Evolutionary conservation across 108 stramenopile genomes (phyloP), one percentile per base, ranked within the genome.

Genomic region (Seminavis robusta): DNA sequence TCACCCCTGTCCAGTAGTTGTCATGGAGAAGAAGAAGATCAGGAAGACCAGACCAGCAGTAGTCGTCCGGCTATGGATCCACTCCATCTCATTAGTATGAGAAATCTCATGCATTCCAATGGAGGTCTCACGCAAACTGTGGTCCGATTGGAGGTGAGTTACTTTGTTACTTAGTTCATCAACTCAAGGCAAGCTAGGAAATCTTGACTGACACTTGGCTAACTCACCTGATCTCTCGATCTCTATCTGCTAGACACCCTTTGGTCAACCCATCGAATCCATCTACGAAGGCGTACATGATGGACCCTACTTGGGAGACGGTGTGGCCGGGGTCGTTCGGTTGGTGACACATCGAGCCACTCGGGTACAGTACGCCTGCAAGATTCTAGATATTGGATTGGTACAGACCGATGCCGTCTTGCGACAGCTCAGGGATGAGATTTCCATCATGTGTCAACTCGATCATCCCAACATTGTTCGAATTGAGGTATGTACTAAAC

Each of bases 391-490:
- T 60, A 55, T 94, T 10, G 77, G 69, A 29, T 67, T 79, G 28
- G 73, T 93, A 16, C 68, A 67, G 46, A 74, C 69, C 15, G 80
- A 73, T 9, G 76, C 71, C 21, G 88, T 69, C 0, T 55, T 86
- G 36, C 52, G 79, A 31, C 77, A 84, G 45, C 61, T 93, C 4
- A 71, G 81, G 21, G 81, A 89, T 31, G 91, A 93, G 69, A 73
- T 95, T 56, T 79, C 71, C 53, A 92, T 92, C 58, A 85, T 95
- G 80, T 83, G 88, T 59, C 84, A 92, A 63, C 52, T 90, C 51
- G 94, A 95, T 53, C 94, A 92, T 79, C 93, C 93, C 23, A 88
- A 88, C 43, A 81, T 94, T 52, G 83, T 94, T 2, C 69, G 83
- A 0, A 47, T 89, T 4, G 85, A 90, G 52, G n/a, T n/a, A n/a